phyloP scores from a whole-genome alignment of 352 stramenopile genomes.

The Pythium monospermum region DNA sequence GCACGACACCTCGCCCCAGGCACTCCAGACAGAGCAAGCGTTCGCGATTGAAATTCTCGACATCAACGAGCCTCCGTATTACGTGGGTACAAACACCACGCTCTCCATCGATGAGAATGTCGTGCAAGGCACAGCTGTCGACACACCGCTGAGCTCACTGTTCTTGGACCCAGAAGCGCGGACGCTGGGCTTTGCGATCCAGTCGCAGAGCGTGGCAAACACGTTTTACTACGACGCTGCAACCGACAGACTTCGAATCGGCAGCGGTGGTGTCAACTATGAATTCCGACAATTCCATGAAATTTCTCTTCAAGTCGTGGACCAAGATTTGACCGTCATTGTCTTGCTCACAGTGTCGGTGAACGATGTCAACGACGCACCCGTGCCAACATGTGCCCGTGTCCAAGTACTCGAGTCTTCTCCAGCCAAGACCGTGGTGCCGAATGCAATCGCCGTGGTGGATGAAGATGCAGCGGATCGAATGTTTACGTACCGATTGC shows the following conservation, averaged over 20 bases:
- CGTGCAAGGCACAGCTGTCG: constrained; percentile 3
- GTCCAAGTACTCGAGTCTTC: constrained; percentile 21
- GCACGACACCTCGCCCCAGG: constrained; percentile 30
- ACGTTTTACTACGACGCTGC: constrained; percentile 45
- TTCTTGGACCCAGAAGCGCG: constrained; percentile 23
- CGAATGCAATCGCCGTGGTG: constrained; percentile 14
- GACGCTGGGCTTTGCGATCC: constrained; percentile 18
- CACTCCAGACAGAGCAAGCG: constrained; percentile 12
- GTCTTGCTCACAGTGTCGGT: constrained; percentile 12
- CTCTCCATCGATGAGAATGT: constrained; percentile 18
- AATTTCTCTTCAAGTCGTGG: constrained; percentile 15
- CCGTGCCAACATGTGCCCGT: constrained; percentile 11
- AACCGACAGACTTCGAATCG: constrained; percentile 29
- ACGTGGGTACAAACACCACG: background rate
- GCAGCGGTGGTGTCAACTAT: constrained; percentile 28
- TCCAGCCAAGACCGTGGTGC: constrained; percentile 15
- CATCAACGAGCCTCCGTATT: constrained; percentile 21
- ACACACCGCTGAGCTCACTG: constrained; percentile 2
- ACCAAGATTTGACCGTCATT: constrained; percentile 8
- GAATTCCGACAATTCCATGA: constrained; percentile 19
- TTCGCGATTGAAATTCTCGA: constrained; percentile 16
- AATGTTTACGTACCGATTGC: constrained; percentile 17
- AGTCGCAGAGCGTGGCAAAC: constrained; percentile 27
- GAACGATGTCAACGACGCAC: constrained; percentile 24
- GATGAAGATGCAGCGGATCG: constrained; percentile 26